These are phyloP conservation scores for Fragosphaeria purpurea DNA, from an alignment of 2,329 filamentous ascomycete species.

Conservation along the genomic window DNA sequence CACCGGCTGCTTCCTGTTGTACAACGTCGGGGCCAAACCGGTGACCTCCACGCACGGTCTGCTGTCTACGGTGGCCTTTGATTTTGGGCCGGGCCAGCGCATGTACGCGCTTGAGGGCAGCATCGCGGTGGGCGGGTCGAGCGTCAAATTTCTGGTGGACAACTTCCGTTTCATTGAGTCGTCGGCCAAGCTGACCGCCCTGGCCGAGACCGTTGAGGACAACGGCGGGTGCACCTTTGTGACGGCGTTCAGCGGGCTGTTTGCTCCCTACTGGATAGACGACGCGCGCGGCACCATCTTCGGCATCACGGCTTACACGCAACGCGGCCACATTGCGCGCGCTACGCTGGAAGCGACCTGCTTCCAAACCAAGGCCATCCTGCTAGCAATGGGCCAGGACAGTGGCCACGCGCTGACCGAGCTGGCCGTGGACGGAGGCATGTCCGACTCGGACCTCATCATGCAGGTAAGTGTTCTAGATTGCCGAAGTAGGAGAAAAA, in stretches of 20 bases:
- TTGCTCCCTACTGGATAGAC: conserved; percentile 92
- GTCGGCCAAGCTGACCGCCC: conserved; percentile 37
- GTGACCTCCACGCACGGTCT: conserved; percentile 77
- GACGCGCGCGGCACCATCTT: conserved; percentile 84
- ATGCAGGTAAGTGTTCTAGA: conserved; percentile 48
- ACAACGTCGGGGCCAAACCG: conserved; percentile 76
- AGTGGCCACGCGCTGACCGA: conserved; percentile 63
- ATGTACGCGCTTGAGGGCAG: conserved; percentile 78
- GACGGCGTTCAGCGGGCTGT: conserved; percentile 82
- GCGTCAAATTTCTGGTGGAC: conserved; percentile 63
- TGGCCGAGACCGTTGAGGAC: conserved; percentile 49
- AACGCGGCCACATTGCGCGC: conserved; percentile 76
- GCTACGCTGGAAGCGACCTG: conserved; percentile 86
- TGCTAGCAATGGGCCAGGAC: conserved; percentile 84
- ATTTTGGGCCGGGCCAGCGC: conserved; percentile 52
- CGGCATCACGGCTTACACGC: conserved; percentile 76
- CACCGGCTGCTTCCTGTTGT: conserved; percentile 79
- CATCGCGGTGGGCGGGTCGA: conserved; percentile 75
- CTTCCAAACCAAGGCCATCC: conserved; percentile 85
- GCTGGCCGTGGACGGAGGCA: conserved; percentile 78
- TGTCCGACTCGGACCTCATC: conserved; percentile 78
- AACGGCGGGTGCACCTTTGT: conserved; percentile 81
- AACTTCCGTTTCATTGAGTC: conserved; percentile 52
- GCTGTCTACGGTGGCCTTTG: conserved; percentile 74
- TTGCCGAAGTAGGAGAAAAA: too few species aligned